Base-by-base conservation (phyloP, 116 monocot genomes). In the Thalassia testudinum region DNA sequence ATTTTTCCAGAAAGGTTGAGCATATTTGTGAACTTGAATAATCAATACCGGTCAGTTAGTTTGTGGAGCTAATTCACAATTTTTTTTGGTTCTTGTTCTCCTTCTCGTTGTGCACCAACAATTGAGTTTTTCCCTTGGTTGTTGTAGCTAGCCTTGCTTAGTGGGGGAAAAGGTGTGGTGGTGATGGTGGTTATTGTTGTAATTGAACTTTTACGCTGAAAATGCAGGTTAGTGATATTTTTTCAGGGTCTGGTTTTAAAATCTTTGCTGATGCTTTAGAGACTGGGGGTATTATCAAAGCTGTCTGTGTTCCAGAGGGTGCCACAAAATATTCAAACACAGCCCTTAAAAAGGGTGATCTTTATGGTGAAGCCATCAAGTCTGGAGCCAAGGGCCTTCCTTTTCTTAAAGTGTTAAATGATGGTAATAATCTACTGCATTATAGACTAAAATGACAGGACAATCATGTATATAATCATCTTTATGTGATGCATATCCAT, bases 321-420 rank as follows among this genome's bases (percentile, higher is more conserved):
- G 67, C 84, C n/a, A 58, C 73, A 62, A 77, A 59, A 30, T 97
- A 85, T 70, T 97, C 97, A n/a, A 97, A 85, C 52, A 89, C 89
- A 23, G 62, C 85, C 47, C 77, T 97, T 24, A 97, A 89, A 64
- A 97, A 85, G 65, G 97, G 97, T 56, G 79, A 77, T 27, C 70
- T 97, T 40, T 79, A 75, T 60, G 75, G 57, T 72, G 85, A 97
- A 71, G 89, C 97, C 59, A 73, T 76, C 23, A 89, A 77, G 75
- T 71, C 89, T 63, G 97, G 97, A 62, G 88, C 97, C 40, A 97
- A 89, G 66, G 97, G 97, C 34, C 77, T 97, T 61, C 85, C 97
- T 52, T 89, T 97, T 72, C 79, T 97, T 34, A 97, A 89, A 68
- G 79, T 89, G 53, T 51, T 85, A 57, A 81, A 77, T 62, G 69